phyloP scores from a whole-genome alignment of 139 green algal species.

The Coelastrella sp. region DNA sequence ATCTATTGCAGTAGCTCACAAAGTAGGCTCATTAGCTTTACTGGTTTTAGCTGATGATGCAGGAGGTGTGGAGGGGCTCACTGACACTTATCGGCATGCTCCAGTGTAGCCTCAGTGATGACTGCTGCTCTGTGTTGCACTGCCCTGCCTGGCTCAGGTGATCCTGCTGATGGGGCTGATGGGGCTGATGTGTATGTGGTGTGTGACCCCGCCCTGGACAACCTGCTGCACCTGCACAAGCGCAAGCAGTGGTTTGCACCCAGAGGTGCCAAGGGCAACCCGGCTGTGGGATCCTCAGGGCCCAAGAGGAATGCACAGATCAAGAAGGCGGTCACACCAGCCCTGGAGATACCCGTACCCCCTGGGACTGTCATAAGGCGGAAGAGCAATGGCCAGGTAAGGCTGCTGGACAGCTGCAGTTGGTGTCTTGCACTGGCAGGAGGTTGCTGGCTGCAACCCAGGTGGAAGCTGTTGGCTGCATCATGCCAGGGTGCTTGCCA shows the following conservation, averaged over 20 bases:
- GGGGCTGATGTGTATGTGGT: constrained; percentile 73
- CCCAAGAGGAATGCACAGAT: constrained; percentile 66
- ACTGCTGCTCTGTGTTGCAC: neutral
- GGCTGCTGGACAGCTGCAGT: neutral
- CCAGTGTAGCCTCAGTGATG: neutral
- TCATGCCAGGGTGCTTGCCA: neutral
- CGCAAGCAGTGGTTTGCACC: constrained; percentile 47
- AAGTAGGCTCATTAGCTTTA: neutral
- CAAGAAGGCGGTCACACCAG: constrained; percentile 56
- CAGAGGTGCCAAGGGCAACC: constrained; percentile 72
- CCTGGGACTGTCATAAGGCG: constrained; percentile 82
- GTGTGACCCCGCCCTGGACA: constrained; percentile 66
- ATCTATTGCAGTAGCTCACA: neutral
- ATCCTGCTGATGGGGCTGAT: constrained; percentile 72
- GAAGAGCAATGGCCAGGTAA: constrained; percentile 60
- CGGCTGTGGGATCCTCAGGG: constrained; percentile 66
- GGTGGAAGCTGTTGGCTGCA: neutral
- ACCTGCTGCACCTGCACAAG: constrained; percentile 76
- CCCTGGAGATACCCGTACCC: constrained; percentile 72
- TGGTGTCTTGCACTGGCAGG: neutral
- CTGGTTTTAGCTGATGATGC: neutral
- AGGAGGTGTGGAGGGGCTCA: too few species aligned
- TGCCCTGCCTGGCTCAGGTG: constrained; percentile 36
- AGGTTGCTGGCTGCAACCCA: neutral
- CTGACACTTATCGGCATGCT: neutral